These are phyloP conservation scores for Heliocybe sulcata DNA, from an alignment of 1,284 basidiomycete species.

Conservation along the genomic window DNA sequence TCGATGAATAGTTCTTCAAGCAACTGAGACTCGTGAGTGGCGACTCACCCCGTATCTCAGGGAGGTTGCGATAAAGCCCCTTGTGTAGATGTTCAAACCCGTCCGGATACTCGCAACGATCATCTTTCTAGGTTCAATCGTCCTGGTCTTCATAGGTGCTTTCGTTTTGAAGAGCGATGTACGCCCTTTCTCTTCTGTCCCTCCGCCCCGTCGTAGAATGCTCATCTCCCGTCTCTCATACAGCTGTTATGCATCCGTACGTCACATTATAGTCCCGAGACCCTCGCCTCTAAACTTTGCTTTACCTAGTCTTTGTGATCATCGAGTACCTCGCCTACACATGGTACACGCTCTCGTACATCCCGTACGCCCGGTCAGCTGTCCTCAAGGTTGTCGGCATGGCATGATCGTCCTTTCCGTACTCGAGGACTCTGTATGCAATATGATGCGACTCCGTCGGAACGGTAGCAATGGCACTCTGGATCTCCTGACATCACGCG, in stretches of 20 bases:
- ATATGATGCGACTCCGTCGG: too few relatives aligned
- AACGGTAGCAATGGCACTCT: not conserved
- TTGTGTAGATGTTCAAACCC: conserved; percentile 83
- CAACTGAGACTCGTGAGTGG: conserved; percentile 72
- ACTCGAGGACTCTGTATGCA: too few relatives aligned
- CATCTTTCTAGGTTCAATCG: conserved; percentile 72
- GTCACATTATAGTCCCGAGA: too few relatives aligned
- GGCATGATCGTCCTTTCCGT: conserved; percentile 11
- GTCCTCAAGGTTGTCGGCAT: conserved; percentile 62
- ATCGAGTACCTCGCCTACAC: conserved; percentile 81
- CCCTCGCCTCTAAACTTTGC: too few relatives aligned
- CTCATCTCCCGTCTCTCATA: conserved; percentile 4
- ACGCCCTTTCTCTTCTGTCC: conserved; percentile 20
- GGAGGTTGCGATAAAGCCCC: conserved; percentile 6
- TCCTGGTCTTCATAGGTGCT: conserved; percentile 74
- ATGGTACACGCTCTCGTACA: conserved; percentile 81
- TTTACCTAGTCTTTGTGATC: conserved; percentile 79
- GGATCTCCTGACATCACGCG: not conserved
- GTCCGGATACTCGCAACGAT: conserved; percentile 82
- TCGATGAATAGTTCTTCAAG: conserved; percentile 58
- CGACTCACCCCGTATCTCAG: not conserved
- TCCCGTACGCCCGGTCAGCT: conserved; percentile 79
- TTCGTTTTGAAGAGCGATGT: conserved; percentile 68
- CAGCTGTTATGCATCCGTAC: conserved; percentile 42
- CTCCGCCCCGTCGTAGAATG: not conserved